Evolutionary conservation across 2,329 filamentous ascomycete species (phyloP).

Genomic region (Fusarium musae): DNA sequence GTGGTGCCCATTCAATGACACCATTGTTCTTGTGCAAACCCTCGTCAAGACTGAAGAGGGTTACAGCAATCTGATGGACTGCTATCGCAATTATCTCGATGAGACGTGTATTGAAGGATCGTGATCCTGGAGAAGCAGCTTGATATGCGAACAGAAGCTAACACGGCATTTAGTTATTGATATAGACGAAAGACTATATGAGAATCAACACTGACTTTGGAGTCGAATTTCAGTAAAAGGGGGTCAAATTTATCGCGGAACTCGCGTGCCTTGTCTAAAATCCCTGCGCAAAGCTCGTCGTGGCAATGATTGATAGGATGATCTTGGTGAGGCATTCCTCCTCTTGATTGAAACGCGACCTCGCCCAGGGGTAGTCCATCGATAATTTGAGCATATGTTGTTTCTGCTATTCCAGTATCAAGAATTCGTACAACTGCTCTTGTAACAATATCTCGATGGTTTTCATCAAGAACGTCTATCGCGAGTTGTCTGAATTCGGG

Average conservation of each 20-base stretch:
- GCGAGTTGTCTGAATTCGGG: no score
- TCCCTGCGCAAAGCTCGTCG: constrained; percentile 29
- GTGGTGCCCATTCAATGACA: constrained; percentile 36
- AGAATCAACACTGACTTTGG: neutral
- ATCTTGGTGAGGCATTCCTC: neutral
- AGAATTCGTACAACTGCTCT: constrained; percentile 26
- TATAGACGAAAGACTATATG: neutral
- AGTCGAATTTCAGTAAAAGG: constrained; percentile 4
- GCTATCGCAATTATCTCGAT: constrained; percentile 47
- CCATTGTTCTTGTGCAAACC: constrained; percentile 40
- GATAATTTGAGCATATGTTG: constrained; percentile 39
- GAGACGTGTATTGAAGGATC: constrained; percentile 43
- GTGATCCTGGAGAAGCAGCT: constrained; percentile 37
- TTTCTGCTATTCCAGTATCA: constrained; percentile 15
- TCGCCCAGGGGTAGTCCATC: constrained; percentile 37
- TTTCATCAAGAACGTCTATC: no score
- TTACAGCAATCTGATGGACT: constrained; percentile 46
- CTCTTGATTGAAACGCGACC: neutral
- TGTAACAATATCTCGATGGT: neutral
- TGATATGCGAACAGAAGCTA: constrained; percentile 43
- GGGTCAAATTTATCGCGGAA: constrained; percentile 26
- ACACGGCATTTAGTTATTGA: neutral
- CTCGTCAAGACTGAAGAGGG: constrained; percentile 36
- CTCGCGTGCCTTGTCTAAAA: constrained; percentile 23
- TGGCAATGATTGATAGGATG: constrained; percentile 39